Conservation (phyloP, 352 stramenopile species). For the Pythium apleroticum region DNA sequence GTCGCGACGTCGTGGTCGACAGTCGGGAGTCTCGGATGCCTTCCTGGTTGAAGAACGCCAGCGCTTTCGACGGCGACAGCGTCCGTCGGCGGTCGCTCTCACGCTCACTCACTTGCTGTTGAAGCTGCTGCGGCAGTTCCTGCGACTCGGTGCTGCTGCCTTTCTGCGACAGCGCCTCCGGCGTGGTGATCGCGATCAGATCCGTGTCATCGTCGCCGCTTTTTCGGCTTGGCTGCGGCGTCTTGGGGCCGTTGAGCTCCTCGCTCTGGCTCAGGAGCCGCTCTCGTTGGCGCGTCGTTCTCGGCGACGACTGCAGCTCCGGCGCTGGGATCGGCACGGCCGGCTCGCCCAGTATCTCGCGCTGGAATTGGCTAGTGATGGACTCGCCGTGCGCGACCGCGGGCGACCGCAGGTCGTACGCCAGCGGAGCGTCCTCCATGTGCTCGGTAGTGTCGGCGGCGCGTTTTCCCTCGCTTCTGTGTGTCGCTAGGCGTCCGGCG, state of each 20-base stretch:
- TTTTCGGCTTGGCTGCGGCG: background rate
- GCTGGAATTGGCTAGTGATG: conserved; percentile 60
- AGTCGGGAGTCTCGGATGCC: conserved; percentile 18
- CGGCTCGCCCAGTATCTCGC: conserved; percentile 51
- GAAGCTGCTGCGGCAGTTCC: background rate
- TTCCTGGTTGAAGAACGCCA: conserved; percentile 29
- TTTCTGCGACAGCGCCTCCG: conserved; percentile 30
- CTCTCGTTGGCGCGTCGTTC: background rate
- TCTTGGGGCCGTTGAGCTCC: background rate
- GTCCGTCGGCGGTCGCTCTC: conserved; percentile 26
- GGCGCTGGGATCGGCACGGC: background rate
- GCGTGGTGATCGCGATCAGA: conserved; percentile 32
- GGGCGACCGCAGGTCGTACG: conserved; percentile 40
- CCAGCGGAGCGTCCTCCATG: conserved; percentile 16
- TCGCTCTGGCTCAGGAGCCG: background rate
- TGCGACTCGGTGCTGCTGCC: conserved; percentile 3
- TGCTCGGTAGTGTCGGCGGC: background rate
- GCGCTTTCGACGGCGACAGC: conserved; percentile 49
- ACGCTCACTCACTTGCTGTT: background rate
- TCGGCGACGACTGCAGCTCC: background rate
- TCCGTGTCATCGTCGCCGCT: conserved; percentile 9
- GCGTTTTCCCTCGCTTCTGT: conserved; percentile 12
- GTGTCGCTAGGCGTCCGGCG: background rate
- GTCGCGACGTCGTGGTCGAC: conserved; percentile 15
- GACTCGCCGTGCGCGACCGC: conserved; percentile 35